Percentiles rank a stretch among this genome's conserved stretches.
Conservation (phyloP, 257 asterid species). For the Lithospermum erythrorhizon region DNA sequence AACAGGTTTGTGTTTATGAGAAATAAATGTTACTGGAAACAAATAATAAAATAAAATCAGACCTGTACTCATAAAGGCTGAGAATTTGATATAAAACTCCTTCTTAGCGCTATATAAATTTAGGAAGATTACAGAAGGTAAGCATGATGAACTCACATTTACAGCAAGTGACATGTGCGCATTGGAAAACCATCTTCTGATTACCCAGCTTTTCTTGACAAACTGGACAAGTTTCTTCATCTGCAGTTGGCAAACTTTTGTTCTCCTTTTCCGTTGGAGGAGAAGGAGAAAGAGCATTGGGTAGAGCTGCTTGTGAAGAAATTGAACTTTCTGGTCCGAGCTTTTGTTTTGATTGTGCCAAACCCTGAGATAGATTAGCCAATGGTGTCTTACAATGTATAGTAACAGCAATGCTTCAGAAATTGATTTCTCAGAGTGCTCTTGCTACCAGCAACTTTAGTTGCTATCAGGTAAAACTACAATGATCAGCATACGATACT, state of each 20-base stretch:
- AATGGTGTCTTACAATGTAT: neutral
- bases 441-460: neutral
- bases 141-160: constrained; percentile 53
- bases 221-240: constrained; percentile 65
- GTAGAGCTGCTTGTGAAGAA: constrained; percentile 29
- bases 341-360: constrained; percentile 56
- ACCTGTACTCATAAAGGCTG: too few species aligned
- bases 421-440: neutral
- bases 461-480: neutral
- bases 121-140: constrained; percentile 5
- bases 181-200: constrained; percentile 92
- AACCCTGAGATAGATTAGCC: constrained; percentile 44
- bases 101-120: neutral
- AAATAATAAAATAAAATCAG: too few species aligned
- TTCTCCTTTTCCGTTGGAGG: constrained; percentile 20
- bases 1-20: too few species aligned
- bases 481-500: neutral
- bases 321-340: constrained; percentile 25
- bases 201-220: constrained; percentile 86
- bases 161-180: constrained; percentile 92
- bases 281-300: constrained; percentile 11
- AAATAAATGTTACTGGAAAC: too few species aligned
- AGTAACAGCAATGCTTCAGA: neutral
- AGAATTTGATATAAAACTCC: neutral
- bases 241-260: constrained; percentile 22